phyloP scores from a whole-genome alignment of 2,329 filamentous ascomycete genomes.

The Reticulascus tulasneorum region DNA sequence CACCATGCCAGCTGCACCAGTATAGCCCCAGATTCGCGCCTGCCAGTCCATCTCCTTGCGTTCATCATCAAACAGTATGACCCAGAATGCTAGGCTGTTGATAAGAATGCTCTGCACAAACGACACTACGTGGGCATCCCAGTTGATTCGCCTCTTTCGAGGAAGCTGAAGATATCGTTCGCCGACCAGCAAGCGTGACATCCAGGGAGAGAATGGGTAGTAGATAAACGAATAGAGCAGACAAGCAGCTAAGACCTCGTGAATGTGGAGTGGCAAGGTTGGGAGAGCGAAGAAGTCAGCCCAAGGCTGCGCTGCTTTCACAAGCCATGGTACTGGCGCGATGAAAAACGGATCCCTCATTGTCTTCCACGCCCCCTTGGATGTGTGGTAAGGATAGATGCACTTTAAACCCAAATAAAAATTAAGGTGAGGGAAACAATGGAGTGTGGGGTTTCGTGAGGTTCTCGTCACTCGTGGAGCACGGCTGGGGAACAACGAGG shows the following conservation, averaged over 20 bases:
- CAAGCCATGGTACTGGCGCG: constrained; percentile 54
- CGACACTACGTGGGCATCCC: constrained; percentile 85
- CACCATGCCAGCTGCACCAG: constrained; percentile 65
- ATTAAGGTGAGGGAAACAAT: too few species aligned
- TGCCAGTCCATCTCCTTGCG: constrained; percentile 61
- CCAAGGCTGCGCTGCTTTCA: constrained; percentile 56
- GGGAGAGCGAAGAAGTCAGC: constrained; percentile 59
- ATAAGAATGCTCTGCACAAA: constrained; percentile 72
- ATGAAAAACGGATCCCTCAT: constrained; percentile 75
- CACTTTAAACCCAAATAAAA: too few species aligned
- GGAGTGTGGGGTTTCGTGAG: too few species aligned
- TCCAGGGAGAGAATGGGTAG: constrained; percentile 59
- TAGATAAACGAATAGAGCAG: constrained; percentile 66
- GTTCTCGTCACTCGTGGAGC: too few species aligned
- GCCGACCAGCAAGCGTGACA: constrained; percentile 62
- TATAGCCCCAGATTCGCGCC: constrained; percentile 74
- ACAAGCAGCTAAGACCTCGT: constrained; percentile 68
- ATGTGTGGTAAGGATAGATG: too few species aligned
- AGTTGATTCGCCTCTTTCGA: constrained; percentile 65
- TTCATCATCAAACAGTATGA: constrained; percentile 66
- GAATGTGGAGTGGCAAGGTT: constrained; percentile 70
- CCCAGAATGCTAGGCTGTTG: constrained; percentile 68
- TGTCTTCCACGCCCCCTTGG: constrained; percentile 14
- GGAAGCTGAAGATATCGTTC: constrained; percentile 60
- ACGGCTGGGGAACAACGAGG: too few species aligned